A percentile compares a stretch with the other conserved stretches of the same genome.
These are phyloP conservation scores for Mycena sp. DNA, from an alignment of 1,284 basidiomycete species.

Conservation along the genomic window DNA sequence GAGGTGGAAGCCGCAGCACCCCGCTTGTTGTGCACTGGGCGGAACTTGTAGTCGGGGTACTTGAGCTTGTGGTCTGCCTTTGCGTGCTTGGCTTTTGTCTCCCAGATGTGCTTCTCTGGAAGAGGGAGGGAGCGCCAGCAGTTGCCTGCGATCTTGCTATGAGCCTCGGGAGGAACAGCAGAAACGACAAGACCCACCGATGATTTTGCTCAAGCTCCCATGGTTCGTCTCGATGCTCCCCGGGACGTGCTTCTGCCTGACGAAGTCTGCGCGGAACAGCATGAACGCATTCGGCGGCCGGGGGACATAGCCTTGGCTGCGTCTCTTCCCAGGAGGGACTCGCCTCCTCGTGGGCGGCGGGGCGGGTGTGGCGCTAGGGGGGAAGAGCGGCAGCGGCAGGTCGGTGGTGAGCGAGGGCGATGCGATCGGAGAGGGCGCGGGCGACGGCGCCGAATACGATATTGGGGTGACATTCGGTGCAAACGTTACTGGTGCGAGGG, in stretches of 20 bases:
- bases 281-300: constrained; percentile 95
- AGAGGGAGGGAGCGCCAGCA: constrained; percentile 73
- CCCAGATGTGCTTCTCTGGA: constrained; percentile 75
- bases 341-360: constrained; percentile 52
- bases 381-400: constrained; percentile 52
- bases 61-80: constrained; percentile 71
- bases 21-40: constrained; percentile 74
- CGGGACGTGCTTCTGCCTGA: constrained; percentile 82
- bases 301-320: constrained; percentile 80
- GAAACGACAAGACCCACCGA: constrained; percentile 55
- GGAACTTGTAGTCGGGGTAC: constrained; percentile 78
- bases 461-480: constrained; percentile 77
- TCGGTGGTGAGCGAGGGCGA: constrained; percentile 41
- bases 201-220: constrained; percentile 78
- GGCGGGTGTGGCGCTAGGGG: constrained; percentile 52
- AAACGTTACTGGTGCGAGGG: constrained; percentile 62
- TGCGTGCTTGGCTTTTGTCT: constrained; percentile 68
- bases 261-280: no score
- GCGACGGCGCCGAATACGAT: constrained; percentile 61
- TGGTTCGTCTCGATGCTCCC: constrained; percentile 87
- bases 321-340: constrained; percentile 63
- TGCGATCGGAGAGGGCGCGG: constrained; percentile 39
- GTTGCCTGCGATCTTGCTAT: constrained; percentile 54
- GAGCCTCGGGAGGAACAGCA: not conserved
- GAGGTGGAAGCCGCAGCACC: constrained; percentile 43